Percentiles rank a stretch among this genome's conserved stretches.
Evolutionary conservation across 768 basidiomycete species (phyloP).

Genomic region (Lactifluus echinatus): DNA sequence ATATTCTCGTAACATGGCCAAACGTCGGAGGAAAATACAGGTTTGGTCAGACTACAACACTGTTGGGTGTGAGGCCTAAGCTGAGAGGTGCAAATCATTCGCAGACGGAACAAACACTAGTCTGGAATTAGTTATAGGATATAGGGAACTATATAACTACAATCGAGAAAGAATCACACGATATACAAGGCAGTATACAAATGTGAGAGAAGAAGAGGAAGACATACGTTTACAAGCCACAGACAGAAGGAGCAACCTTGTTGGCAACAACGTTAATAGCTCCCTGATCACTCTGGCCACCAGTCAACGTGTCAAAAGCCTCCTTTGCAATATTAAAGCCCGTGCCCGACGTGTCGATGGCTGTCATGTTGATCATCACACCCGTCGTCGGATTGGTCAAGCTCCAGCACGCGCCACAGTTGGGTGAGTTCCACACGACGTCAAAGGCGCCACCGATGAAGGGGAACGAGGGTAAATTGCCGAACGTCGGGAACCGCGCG

Average conservation of each 20-base stretch:
- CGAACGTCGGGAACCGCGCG: slow-evolving; percentile 41
- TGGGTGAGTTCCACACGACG: slow-evolving; percentile 41
- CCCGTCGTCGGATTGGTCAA: slow-evolving; percentile 37
- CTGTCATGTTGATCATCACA: slow-evolving; percentile 40
- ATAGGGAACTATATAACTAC: no score
- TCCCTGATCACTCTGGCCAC: slow-evolving; percentile 22
- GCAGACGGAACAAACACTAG: no score
- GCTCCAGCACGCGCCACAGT: slow-evolving; percentile 55
- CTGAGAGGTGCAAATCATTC: no score
- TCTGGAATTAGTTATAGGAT: no score
- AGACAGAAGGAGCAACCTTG: slow-evolving; percentile 24
- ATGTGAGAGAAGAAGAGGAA: background rate
- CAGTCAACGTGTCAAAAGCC: slow-evolving; percentile 27
- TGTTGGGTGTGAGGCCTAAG: no score
- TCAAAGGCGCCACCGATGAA: slow-evolving; percentile 48
- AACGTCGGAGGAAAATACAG: no score
- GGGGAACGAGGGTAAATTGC: slow-evolving; percentile 48
- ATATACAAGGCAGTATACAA: no score
- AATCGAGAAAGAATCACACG: background rate
- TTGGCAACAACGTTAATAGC: slow-evolving; percentile 23
- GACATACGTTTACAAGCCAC: slow-evolving; percentile 14
- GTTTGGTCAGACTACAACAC: no score
- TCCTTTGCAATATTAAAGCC: slow-evolving; percentile 33
- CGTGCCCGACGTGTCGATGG: slow-evolving; percentile 39
- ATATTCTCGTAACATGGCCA: no score